Evolutionary conservation across 371 early-diverging fungal genomes (phyloP).

Genomic region (Syncephalastrum monosporum): DNA sequence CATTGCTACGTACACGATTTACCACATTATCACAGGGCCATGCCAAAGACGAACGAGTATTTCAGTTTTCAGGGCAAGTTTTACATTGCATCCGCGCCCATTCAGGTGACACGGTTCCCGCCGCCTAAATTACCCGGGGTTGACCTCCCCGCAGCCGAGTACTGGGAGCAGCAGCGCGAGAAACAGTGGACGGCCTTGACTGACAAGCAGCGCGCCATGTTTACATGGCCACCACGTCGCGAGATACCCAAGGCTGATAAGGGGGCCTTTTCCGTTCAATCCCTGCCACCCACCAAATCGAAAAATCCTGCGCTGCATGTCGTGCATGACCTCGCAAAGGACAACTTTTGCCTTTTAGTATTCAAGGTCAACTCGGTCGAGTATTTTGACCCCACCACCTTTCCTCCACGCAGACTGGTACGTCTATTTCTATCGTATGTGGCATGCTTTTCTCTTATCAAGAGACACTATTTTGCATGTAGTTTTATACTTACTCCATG

Average conservation of each 20-base stretch:
- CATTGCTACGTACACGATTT: not conserved
- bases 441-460: too few relatives aligned
- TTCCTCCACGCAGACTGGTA: conserved; percentile 58
- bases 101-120: conserved; percentile 71
- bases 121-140: conserved; percentile 50
- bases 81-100: conserved; percentile 72
- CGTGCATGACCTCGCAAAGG: conserved; percentile 70
- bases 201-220: conserved; percentile 56
- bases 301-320: conserved; percentile 19
- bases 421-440: conserved; percentile 5
- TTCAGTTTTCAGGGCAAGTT: conserved; percentile 69
- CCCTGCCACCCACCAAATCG: conserved; percentile 21
- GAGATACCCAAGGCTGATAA: conserved; percentile 49
- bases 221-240: conserved; percentile 73
- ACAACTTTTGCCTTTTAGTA: conserved; percentile 72
- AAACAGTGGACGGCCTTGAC: conserved; percentile 60
- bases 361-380: conserved; percentile 69
- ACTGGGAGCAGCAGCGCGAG: conserved; percentile 69
- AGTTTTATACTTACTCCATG: conserved; percentile 17
- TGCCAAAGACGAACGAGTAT: conserved; percentile 70
- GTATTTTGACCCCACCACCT: conserved; percentile 50
- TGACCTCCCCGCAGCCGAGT: conserved; percentile 51
- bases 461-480: not conserved
- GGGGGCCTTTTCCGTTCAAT: conserved; percentile 56
- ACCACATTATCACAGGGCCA: conserved; percentile 42